These are phyloP conservation scores for Hypoxylon subgilvum DNA, from an alignment of 495 filamentous ascomycete genomes.

Conservation along the genomic window DNA sequence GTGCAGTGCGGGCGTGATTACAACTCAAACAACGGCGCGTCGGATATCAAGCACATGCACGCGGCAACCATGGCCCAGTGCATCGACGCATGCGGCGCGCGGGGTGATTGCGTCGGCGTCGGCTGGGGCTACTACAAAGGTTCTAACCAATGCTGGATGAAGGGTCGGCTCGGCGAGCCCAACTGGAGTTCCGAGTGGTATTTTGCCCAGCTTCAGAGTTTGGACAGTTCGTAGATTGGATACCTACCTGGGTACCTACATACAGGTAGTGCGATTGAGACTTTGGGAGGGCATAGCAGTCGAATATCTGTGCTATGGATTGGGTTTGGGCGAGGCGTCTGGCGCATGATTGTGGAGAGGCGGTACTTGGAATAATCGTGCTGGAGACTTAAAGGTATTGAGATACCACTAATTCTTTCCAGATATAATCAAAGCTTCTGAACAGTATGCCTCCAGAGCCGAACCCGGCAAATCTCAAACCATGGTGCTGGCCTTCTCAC, in stretches of 20 bases:
- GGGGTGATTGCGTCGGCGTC: conserved; percentile 40
- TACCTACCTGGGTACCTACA: too few species aligned
- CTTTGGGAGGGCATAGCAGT: too few species aligned
- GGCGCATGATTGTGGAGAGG: neutral
- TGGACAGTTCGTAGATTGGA: neutral
- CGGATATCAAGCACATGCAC: conserved; percentile 35
- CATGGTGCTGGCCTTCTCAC: too few species aligned
- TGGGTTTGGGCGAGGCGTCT: conserved; percentile 27
- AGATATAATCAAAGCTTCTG: too few species aligned
- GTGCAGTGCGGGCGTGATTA: conserved; percentile 48
- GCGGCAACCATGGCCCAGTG: conserved; percentile 38
- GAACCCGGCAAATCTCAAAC: too few species aligned
- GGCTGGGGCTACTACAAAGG: conserved; percentile 43
- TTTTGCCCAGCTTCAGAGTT: conserved; percentile 45
- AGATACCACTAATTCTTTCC: too few species aligned
- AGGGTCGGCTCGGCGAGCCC: conserved; percentile 61
- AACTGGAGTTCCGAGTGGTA: conserved; percentile 52
- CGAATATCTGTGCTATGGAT: too few species aligned
- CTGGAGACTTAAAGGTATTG: too few species aligned
- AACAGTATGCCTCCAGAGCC: too few species aligned
- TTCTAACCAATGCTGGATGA: conserved; percentile 52
- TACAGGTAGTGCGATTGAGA: too few species aligned
- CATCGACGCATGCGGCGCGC: conserved; percentile 39
- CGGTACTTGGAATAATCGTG: too few species aligned
- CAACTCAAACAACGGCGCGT: conserved; percentile 32